Evolutionary conservation across 805 yeast species (phyloP).

Genomic region (Candida parachauliodes): DNA sequence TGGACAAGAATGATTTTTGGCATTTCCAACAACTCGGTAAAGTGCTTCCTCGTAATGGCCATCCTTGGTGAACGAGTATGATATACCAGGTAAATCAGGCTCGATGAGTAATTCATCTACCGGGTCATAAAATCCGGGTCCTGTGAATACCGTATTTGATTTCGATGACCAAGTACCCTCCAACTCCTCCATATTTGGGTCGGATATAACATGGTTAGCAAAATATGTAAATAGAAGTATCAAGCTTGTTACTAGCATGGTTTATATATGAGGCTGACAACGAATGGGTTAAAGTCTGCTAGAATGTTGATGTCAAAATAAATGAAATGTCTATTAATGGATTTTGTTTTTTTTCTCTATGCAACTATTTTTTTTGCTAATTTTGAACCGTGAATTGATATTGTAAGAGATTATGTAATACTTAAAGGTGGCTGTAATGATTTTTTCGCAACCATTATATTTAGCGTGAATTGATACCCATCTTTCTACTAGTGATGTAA

Average conservation of each 20-base stretch:
- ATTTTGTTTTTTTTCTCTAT: not conserved
- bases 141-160: constrained; percentile 91
- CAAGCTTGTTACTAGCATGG: not conserved
- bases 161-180: constrained; percentile 96
- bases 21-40: constrained; percentile 71
- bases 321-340: too few relatives aligned
- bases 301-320: too few relatives aligned
- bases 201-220: constrained; percentile 18
- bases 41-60: constrained; percentile 89
- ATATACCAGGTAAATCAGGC: constrained; percentile 93
- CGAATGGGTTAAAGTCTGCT: not conserved
- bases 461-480: too few relatives aligned
- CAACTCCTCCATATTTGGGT: constrained; percentile 42
- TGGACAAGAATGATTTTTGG: constrained; percentile 77
- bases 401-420: not conserved
- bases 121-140: constrained; percentile 95
- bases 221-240: constrained; percentile 5
- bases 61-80: constrained; percentile 89
- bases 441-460: too few relatives aligned
- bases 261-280: not conserved
- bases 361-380: not conserved
- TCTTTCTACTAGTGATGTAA: too few relatives aligned
- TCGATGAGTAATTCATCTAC: constrained; percentile 91
- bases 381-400: not conserved
- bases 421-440: too few relatives aligned